Base-by-base conservation (phyloP, 768 basidiomycete genomes). In the Lentinus tigrinus region DNA sequence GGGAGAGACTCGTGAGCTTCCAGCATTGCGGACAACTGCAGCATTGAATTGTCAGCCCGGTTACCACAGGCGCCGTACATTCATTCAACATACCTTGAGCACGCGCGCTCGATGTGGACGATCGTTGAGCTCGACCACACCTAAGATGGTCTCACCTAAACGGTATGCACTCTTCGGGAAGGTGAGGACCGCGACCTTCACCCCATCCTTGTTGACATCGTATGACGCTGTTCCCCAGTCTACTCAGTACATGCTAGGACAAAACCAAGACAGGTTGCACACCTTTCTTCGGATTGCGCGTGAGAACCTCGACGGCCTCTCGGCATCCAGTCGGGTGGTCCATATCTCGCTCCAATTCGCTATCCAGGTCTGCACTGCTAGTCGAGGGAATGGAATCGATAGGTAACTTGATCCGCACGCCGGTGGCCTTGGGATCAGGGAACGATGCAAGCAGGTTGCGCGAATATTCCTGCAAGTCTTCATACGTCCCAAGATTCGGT, bases 161-260 rank as follows among this genome's bases (percentile, higher is more conserved):
- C 96, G 75, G 72, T 92, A 98, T 0, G 92, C 90, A 39, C 88
- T 86, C 73, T 98, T 98, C 24, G 91, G 85, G 62, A 99, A 91
- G 0, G 95, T 97, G 14, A 99, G 72, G 37, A 91, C 87, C 6
- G 96, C 95, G 57, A 98, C 93, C 40, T 85, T 85, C 37, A 90
- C 82, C 0, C 91, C 93, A 36, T 96, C 93, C 76, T 98, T 97
- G 69, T 87, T 91, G 54, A 98, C 94, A 74, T 98, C 95, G 72
- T 93, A 98, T 0, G 94, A 95, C 38, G 88, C 94, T 96, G 63
- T 23, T 49, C 27, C 55, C 34, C 19, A 23, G 14, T 46, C 21
- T 11, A 26, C 23, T 17, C 42, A 31, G 16, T 24, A 31, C 52
- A 57, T 19, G 37, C 17, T 19, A 46, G 43, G 36, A 16, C 19